Percentiles rank a stretch among this genome's conserved stretches.
These are phyloP conservation scores for Conticribra guillardii DNA, from an alignment of 108 stramenopile genomes.

Conservation along the genomic window DNA sequence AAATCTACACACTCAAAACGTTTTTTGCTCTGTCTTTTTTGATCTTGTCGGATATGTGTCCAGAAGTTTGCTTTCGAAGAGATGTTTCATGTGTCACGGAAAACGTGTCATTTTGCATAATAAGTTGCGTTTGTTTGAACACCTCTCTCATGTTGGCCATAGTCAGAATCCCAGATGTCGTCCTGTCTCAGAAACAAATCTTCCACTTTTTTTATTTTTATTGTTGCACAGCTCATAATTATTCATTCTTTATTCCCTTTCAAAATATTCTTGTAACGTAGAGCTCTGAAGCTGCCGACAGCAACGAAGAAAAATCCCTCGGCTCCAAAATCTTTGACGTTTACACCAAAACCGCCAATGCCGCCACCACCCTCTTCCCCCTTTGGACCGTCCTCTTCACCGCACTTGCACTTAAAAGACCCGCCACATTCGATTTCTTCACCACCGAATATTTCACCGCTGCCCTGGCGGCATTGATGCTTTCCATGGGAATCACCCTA, in stretches of 20 bases:
- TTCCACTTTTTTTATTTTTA: too few relatives aligned
- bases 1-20: too few relatives aligned
- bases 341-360: conserved; percentile 83
- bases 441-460: conserved; percentile 96
- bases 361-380: conserved; percentile 92
- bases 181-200: too few relatives aligned
- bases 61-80: background rate
- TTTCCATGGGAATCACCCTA: conserved; percentile 98
- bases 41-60: background rate
- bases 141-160: too few relatives aligned
- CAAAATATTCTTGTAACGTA: background rate
- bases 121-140: too few relatives aligned
- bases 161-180: too few relatives aligned
- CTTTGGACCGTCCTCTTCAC: conserved; percentile 93
- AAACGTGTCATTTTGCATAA: too few relatives aligned
- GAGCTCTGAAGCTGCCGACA: conserved; percentile 14
- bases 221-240: background rate
- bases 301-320: conserved; percentile 30
- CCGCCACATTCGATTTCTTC: conserved; percentile 94
- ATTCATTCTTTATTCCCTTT: background rate
- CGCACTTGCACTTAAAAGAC: conserved; percentile 84
- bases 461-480: conserved; percentile 93
- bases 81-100: background rate
- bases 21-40: background rate
- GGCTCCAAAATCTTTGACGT: conserved; percentile 79